Evolutionary conservation across 2,329 filamentous ascomycete species (phyloP).

Genomic region (Raffaelea albimanens): DNA sequence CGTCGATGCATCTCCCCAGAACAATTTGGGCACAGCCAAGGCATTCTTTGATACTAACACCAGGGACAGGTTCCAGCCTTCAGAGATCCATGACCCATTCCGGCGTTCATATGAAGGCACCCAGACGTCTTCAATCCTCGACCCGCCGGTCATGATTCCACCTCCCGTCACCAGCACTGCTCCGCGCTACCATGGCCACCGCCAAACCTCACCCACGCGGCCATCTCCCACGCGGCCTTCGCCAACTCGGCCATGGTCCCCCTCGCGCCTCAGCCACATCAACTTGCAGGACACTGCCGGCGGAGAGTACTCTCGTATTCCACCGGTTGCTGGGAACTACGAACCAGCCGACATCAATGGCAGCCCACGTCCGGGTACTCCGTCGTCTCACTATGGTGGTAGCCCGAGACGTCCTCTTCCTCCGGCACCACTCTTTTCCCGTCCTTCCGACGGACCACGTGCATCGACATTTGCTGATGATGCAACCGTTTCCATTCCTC

Average conservation of each 20-base stretch:
- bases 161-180: conserved; percentile 42
- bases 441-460: conserved; percentile 24
- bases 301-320: conserved; percentile 55
- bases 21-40: conserved; percentile 1
- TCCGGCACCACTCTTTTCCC: conserved; percentile 73
- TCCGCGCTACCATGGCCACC: neutral
- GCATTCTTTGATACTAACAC: neutral
- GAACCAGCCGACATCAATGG: conserved; percentile 86
- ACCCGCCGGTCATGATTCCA: conserved; percentile 43
- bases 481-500: conserved; percentile 62
- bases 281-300: conserved; percentile 21
- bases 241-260: conserved; percentile 50
- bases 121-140: conserved; percentile 40
- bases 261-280: conserved; percentile 25
- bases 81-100: conserved; percentile 9
- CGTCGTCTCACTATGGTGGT: conserved; percentile 78
- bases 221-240: conserved; percentile 35
- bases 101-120: conserved; percentile 19
- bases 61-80: conserved; percentile 5
- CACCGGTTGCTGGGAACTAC: conserved; percentile 62
- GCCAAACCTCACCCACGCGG: conserved; percentile 45
- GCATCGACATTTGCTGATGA: conserved; percentile 53
- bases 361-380: conserved; percentile 80
- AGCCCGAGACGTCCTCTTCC: conserved; percentile 81
- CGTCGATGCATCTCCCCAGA: too few relatives aligned